A percentile compares a stretch with the other conserved stretches of the same genome.
These are phyloP conservation scores for Dalbergia cochinchinensis DNA, from an alignment of 306 rosid species.

Conservation along the genomic window DNA sequence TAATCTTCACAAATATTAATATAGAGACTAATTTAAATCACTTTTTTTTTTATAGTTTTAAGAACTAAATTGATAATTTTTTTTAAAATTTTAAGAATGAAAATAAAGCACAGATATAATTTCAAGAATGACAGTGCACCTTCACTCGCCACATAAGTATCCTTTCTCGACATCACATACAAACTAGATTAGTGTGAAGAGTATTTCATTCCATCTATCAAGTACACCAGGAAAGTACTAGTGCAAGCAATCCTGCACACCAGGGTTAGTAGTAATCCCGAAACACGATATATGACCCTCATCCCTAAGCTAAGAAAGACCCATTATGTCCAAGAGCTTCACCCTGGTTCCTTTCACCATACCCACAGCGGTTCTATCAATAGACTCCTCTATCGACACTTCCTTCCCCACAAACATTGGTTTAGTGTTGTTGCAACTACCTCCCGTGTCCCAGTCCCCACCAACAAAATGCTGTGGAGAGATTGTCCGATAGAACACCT, in stretches of 20 bases:
- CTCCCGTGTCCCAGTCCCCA: constrained; percentile 89
- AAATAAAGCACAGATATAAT: no score
- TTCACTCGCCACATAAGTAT: background rate
- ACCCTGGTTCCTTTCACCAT: constrained; percentile 80
- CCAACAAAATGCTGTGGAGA: constrained; percentile 88
- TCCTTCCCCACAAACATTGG: constrained; percentile 84
- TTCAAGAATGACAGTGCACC: no score
- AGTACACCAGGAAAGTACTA: constrained; percentile 90
- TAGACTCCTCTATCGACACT: constrained; percentile 59
- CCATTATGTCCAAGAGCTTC: constrained; percentile 78
- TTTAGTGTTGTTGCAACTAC: constrained; percentile 80
- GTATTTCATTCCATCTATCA: constrained; percentile 81
- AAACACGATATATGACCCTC: constrained; percentile 85
- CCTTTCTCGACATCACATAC: background rate
- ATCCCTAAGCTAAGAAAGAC: constrained; percentile 71
- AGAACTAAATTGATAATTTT: no score
- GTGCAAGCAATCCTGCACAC: constrained; percentile 77
- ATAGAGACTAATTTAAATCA: no score
- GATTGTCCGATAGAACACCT: constrained; percentile 70
- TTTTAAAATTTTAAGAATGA: no score
- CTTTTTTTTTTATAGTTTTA: no score
- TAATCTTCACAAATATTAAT: no score
- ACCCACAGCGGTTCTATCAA: constrained; percentile 59
- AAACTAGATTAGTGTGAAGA: constrained; percentile 70
- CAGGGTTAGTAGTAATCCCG: constrained; percentile 49